Base-by-base conservation (phyloP, 2,329 filamentous ascomycete genomes). In the Neonectria magnoliae region DNA sequence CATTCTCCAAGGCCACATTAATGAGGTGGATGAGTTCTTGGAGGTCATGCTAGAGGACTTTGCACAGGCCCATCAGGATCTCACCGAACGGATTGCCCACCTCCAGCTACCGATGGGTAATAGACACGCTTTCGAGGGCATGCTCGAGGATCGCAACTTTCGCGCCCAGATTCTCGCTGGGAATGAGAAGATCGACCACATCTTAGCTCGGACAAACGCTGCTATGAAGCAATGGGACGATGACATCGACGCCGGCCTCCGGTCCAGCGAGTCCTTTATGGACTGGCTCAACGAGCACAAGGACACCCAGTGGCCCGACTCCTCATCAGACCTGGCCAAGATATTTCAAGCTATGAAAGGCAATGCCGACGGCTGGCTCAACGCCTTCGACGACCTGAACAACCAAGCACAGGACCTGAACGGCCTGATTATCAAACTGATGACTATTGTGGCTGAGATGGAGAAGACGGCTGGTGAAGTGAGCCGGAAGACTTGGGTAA, bases 341-440 rank as follows among this genome's bases (percentile, higher is more conserved):
- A 93, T 97, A 20, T 96, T 92, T 71, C 87, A 90, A 44, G 93
- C 94, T 41, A 98, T 98, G 94, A 91, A 92, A 74, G 93, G 93
- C 36, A 98, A 98, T 72, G 91, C 94, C 9, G 92, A 97, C 68
- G 94, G 94, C 47, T 98, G 95, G 95, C 88, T 90, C 62, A 89
- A 90, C 61, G 93, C 93, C 7, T 90, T 97, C 73, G 85, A 89
- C 58, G 91, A 91, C 59, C 84, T 98, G 64, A 90, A 93, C 75
- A 86, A 87, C 22, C 93, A 91, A 74, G 90, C 91, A 14, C 87
- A 90, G 66, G 85, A 87, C 48, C 83, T 98, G 27, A 91, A 91
- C 33, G 85, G 88, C 7, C 83, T 90, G 31, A 84, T 97, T 44
- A 86, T 89, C 42, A 89, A 91, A 77, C 86, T 98, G 20, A 89